Percentiles rank a stretch among this genome's conserved stretches.
Conservation (phyloP, 2,329 filamentous ascomycete species). For the Macrophomina tecta region DNA sequence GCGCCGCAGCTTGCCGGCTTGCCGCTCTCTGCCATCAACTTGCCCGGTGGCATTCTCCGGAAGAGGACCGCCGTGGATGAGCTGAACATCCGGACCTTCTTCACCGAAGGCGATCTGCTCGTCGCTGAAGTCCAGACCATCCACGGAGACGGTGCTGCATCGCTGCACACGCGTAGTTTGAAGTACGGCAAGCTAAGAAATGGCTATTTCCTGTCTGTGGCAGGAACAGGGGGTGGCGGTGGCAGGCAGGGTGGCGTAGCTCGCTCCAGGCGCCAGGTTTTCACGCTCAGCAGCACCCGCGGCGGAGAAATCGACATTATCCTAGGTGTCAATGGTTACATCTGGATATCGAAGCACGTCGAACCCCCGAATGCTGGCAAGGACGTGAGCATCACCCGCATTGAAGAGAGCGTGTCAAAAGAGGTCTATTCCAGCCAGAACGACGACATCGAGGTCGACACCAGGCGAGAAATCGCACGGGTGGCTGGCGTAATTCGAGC, state of each 20-base stretch:
- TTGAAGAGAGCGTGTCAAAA: conserved; percentile 85
- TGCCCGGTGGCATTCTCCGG: conserved; percentile 90
- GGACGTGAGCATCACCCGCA: conserved; percentile 73
- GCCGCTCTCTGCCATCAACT: conserved; percentile 87
- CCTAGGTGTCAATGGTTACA: conserved; percentile 94
- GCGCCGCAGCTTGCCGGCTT: conserved; percentile 84
- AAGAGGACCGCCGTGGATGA: conserved; percentile 95
- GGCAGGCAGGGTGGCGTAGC: conserved; percentile 72
- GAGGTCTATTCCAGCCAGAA: conserved; percentile 96
- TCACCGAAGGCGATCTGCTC: conserved; percentile 90
- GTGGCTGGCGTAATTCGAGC: conserved; percentile 81
- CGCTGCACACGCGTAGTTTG: conserved; percentile 85
- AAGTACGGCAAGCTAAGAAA: conserved; percentile 97
- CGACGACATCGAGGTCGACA: conserved; percentile 76
- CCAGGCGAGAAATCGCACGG: conserved; percentile 85
- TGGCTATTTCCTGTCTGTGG: conserved; percentile 83
- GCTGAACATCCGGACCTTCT: conserved; percentile 96
- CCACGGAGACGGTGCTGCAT: conserved; percentile 82
- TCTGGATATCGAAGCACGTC: conserved; percentile 89
- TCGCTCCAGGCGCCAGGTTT: conserved; percentile 82
- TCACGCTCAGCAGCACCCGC: conserved; percentile 71
- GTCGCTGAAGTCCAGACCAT: conserved; percentile 94
- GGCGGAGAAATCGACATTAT: conserved; percentile 78
- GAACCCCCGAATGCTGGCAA: conserved; percentile 61
- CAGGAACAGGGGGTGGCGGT: conserved; percentile 73